Conservation (phyloP, 2,329 filamentous ascomycete species). For the Bisporella sp. region DNA sequence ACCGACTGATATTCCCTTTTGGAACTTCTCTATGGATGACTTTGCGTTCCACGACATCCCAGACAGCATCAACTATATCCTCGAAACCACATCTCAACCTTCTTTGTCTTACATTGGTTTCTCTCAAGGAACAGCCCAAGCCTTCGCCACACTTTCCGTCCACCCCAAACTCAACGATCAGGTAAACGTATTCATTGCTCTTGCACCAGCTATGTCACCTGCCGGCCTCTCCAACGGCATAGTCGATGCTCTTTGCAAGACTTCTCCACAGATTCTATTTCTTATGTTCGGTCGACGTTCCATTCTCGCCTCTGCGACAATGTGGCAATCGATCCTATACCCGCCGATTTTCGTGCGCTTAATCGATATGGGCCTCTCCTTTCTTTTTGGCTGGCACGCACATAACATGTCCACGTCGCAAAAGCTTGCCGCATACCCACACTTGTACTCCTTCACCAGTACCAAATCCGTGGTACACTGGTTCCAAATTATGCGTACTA, state of each 20-base stretch:
- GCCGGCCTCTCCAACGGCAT: conserved; percentile 84
- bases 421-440: conserved; percentile 91
- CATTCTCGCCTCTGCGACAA: conserved; percentile 86
- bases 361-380: conserved; percentile 74
- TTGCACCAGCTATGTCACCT: conserved; percentile 94
- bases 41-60: conserved; percentile 98
- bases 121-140: conserved; percentile 93
- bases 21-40: conserved; percentile 98
- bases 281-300: conserved; percentile 87
- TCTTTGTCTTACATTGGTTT: conserved; percentile 96
- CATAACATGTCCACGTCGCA: conserved; percentile 79
- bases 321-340: conserved; percentile 96
- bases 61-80: conserved; percentile 85
- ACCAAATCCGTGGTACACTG: conserved; percentile 97
- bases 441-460: conserved; percentile 93
- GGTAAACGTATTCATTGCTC: conserved; percentile 90
- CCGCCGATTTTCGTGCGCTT: conserved; percentile 85
- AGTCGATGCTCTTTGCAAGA: conserved; percentile 88
- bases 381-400: conserved; percentile 86
- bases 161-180: conserved; percentile 89
- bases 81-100: conserved; percentile 72
- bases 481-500: conserved; percentile 98
- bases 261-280: conserved; percentile 86
- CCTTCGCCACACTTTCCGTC: conserved; percentile 87
- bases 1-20: conserved; percentile 72